Evolutionary conservation across 176 grass and related monocot genomes (phyloP).

Genomic region (Poa annua): DNA sequence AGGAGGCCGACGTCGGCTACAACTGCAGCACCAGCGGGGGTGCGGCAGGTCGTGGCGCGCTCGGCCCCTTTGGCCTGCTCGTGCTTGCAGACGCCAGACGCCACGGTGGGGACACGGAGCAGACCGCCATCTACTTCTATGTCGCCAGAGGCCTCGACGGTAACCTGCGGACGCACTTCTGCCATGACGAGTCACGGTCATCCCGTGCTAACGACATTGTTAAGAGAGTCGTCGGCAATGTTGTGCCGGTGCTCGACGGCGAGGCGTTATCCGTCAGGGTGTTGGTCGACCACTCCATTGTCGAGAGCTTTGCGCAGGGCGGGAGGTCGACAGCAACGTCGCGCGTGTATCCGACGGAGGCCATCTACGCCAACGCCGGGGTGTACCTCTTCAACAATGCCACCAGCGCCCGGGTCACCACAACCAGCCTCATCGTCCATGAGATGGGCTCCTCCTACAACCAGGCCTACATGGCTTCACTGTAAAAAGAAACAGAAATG

Average conservation of each 20-base stretch:
- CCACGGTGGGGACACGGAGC: conserved; percentile 36
- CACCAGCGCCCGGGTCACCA: conserved; percentile 52
- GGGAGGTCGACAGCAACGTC: conserved; percentile 76
- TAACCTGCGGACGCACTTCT: conserved; percentile 67
- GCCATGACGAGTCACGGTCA: conserved; percentile 90
- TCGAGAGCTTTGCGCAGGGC: conserved; percentile 79
- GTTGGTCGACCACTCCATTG: conserved; percentile 91
- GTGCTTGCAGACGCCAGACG: conserved; percentile 59
- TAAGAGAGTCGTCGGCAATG: conserved; percentile 79
- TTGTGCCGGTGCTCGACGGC: conserved; percentile 64
- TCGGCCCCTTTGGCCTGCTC: conserved; percentile 85
- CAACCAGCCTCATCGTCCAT: conserved; percentile 62
- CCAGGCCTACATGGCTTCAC: conserved; percentile 44
- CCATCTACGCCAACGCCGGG: conserved; percentile 69
- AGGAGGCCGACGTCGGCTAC: conserved; percentile 64
- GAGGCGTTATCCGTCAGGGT: conserved; percentile 67
- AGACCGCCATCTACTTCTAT: conserved; percentile 91
- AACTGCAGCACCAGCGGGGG: conserved; percentile 84
- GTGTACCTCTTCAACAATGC: conserved; percentile 94
- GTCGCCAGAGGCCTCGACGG: conserved; percentile 63
- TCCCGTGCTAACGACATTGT: conserved; percentile 78
- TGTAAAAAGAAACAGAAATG: neutral
- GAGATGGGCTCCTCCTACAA: conserved; percentile 82
- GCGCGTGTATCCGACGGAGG: conserved; percentile 84
- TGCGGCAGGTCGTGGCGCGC: conserved; percentile 43